phyloP scores from a whole-genome alignment of 352 stramenopile genomes.

The Globisporangium cylindrosporum region DNA sequence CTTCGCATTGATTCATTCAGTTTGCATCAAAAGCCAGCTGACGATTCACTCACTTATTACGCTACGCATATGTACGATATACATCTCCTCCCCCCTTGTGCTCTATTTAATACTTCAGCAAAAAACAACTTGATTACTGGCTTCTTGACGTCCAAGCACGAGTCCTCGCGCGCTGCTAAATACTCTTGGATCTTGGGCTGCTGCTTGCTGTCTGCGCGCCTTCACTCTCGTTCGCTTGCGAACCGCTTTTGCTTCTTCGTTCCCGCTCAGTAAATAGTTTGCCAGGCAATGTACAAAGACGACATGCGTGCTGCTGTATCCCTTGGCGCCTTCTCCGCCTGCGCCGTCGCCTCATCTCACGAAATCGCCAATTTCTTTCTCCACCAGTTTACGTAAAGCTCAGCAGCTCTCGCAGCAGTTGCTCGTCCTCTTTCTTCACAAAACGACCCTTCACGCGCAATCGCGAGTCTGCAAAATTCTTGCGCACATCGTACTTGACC shows the following conservation, averaged over 20 bases:
- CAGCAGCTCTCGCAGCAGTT: constrained; percentile 80
- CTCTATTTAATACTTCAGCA: constrained; percentile 13
- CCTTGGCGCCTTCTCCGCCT: neutral
- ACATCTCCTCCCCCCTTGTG: constrained; percentile 1
- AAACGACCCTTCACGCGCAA: constrained; percentile 96
- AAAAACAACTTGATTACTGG: constrained; percentile 13
- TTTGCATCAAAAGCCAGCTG: neutral
- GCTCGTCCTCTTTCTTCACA: constrained; percentile 97
- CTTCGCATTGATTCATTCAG: neutral
- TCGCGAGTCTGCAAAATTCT: constrained; percentile 98
- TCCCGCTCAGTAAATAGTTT: constrained; percentile 20
- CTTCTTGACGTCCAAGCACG: constrained; percentile 11
- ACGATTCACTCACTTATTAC: neutral
- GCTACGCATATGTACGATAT: constrained; percentile 2
- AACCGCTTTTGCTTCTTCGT: constrained; percentile 3
- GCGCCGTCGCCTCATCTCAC: neutral
- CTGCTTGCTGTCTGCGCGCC: constrained; percentile 1
- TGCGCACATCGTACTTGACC: constrained; percentile 98
- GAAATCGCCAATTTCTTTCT: constrained; percentile 1
- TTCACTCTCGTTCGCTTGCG: constrained; percentile 6
- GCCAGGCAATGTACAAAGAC: constrained; percentile 19
- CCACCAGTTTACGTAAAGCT: constrained; percentile 68
- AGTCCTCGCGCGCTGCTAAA: constrained; percentile 14
- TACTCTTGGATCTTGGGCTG: constrained; percentile 14
- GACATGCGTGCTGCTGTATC: neutral